phyloP scores from a whole-genome alignment of 306 rosid genomes.

The Cucumis sativus region Cucumber_9930_V3 NC_026657.2:33215501-33216000 shows the following conservation, averaged over 20 bases:
- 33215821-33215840: too few species aligned
- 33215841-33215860: too few species aligned
- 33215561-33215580: background rate
- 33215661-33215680: too few species aligned
- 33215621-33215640: background rate
- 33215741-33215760: too few species aligned
- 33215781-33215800: too few species aligned
- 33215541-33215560: background rate
- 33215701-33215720: too few species aligned
- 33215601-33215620: background rate
- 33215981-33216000: constrained; percentile 78
- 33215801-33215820: too few species aligned
- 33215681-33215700: too few species aligned
- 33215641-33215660: background rate
- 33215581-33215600: background rate
- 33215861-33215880: too few species aligned
- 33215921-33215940: background rate
- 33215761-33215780: too few species aligned
- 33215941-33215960: background rate
- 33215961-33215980: background rate
- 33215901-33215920: background rate
- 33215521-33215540: background rate
- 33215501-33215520: background rate
- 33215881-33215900: background rate
- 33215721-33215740: too few species aligned